Conservation (phyloP, 441 rosid genomes). For the Manihot esculenta region DNA sequence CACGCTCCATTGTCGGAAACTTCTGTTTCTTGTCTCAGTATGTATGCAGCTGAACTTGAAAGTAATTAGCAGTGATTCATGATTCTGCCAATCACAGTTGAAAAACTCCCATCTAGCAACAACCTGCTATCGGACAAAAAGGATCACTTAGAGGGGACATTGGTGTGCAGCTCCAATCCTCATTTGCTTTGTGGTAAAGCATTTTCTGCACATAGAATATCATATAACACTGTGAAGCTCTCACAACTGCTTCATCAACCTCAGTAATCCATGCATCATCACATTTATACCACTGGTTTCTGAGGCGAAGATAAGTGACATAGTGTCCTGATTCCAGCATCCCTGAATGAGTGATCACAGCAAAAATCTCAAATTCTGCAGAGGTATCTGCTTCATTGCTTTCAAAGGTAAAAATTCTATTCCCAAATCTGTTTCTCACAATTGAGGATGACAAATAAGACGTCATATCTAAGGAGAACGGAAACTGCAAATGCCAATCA, state of each 20-base stretch:
- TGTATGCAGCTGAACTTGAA: background rate
- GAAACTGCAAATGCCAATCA: conserved; percentile 73
- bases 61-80: background rate
- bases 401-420: conserved; percentile 58
- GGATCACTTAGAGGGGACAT: conserved; percentile 40
- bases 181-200: conserved; percentile 53
- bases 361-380: conserved; percentile 76
- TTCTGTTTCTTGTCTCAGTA: background rate
- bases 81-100: conserved; percentile 7
- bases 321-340: conserved; percentile 86
- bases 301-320: conserved; percentile 63
- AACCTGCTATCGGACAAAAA: conserved; percentile 40
- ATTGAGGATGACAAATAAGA: conserved; percentile 73
- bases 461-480: conserved; percentile 73
- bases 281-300: conserved; percentile 78
- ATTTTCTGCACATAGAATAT: conserved; percentile 73
- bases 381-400: conserved; percentile 50
- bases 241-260: conserved; percentile 77
- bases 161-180: conserved; percentile 46
- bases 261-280: conserved; percentile 89
- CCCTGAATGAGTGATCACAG: conserved; percentile 80
- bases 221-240: conserved; percentile 87
- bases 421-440: conserved; percentile 62
- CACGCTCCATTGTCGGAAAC: background rate
- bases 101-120: conserved; percentile 33